Base-by-base conservation (phyloP, 2,329 filamentous ascomycete species). In the Colletotrichum sublineola region DNA sequence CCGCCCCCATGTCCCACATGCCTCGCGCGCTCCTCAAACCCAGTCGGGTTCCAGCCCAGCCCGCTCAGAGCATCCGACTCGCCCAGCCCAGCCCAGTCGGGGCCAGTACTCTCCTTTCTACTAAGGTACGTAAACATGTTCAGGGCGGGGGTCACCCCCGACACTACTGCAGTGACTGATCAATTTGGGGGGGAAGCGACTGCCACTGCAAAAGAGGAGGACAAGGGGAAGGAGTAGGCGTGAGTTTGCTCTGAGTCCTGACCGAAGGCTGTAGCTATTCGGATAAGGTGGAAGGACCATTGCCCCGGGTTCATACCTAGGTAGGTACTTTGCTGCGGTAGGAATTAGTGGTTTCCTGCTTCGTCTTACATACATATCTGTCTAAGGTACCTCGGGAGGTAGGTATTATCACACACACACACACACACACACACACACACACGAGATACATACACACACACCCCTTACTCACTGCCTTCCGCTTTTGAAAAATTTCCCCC, bases 401-500 rank as follows among this genome's bases (percentile, higher is more conserved):
- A 29, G 14, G 18, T 7, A 15, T 24, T 24, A 24, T 24, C 29
- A 20, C 31, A 18, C 53, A 18, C 55, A 40, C 36, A 40, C 55
- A 40, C 53, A 57, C 53, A 38, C 33, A 24, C 33, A 38, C 55
- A 38, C 20, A 38, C n/a, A n/a, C 48, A 31, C 50, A 53, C 24
- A 33, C 12, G 24, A 24, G 24, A 40, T 33, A 40, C 53, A 57
- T 33, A 38, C 33, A 24, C 33, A 38, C 55, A 38, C 20, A 24
- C 24, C 38, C 12, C 38, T n/a, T 36, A 57, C 33, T 24, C n/a
- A 55, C 44, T 36, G 20, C 55, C n/a, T 56, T 56, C 33, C 71
- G 74, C 66, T 64, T 73, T 70, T 11, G 40, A 63, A 53, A 61
- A 44, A 6, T 38, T 58, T 57, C 61, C 63, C 14, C 53, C 29